Conservation (phyloP, 2,329 filamentous ascomycete species). For the Venturia effusa region DNA sequence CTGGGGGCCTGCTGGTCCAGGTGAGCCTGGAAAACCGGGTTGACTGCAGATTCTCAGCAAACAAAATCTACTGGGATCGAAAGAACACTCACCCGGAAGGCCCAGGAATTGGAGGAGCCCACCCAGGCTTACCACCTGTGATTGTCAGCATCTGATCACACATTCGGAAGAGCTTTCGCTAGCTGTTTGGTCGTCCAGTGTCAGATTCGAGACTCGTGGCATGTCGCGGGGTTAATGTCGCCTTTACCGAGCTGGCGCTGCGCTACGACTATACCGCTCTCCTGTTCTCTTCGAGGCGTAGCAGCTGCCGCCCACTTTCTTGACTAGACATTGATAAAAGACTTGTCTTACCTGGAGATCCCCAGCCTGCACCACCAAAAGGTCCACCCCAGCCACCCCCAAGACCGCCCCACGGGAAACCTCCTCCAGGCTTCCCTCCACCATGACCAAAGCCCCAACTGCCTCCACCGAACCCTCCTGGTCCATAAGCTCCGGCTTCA, state of each 20-base stretch:
- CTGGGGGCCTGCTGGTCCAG: not conserved
- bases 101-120: not conserved
- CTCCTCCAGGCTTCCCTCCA: not conserved
- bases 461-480: not conserved
- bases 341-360: not conserved
- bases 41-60: not conserved
- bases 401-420: not conserved
- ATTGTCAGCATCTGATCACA: not conserved
- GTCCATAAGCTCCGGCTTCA: not conserved
- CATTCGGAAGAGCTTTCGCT: not conserved
- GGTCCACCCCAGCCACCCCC: not conserved
- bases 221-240: not conserved
- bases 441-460: not conserved
- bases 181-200: not conserved
- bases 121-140: not conserved
- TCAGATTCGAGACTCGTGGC: not conserved
- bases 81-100: not conserved
- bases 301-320: not conserved
- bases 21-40: not conserved
- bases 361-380: constrained; percentile 2
- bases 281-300: not conserved
- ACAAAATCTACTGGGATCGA: not conserved
- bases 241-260: not conserved
- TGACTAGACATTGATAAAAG: not conserved
- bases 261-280: not conserved